Evolutionary conservation across 2,329 filamentous ascomycete species (phyloP), one percentile per base, ranked within the genome.

Genomic region (Epichloe gansuensis): DNA sequence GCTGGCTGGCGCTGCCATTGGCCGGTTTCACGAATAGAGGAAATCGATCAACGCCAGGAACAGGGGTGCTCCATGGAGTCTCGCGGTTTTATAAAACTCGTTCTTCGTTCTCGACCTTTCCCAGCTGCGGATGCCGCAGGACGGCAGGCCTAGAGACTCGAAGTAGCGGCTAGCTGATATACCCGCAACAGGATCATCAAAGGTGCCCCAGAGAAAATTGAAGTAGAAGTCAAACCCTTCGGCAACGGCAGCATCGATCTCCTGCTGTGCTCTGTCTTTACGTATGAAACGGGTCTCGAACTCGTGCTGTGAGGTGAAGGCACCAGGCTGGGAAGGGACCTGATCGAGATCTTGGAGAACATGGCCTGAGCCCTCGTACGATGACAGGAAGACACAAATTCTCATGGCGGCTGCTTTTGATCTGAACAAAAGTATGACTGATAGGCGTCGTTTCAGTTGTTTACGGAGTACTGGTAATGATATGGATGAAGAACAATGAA

Each of bases 151-250:
- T 2, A 44, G 28, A 25, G 48, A 50, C 25, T 50, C 48, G 3
- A 50, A 21, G n/a, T 50, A 50, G 13, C 41, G 28, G 48, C 11
- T 44, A 4, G 39, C 48, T 4, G 13, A 5, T 3, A 25, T 4
- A 4, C 48, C 48, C 2, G 48, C 48, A 17, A 50, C 28, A 3
- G n/a, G n/a, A 31, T 50, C 48, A 17, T 50, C 41, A 6, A 8
- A 41, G 11, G 31, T 23, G 12, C 48, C 41, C 48, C 48, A 50
- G 35, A 50, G 39, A 11, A 50, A 38, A 31, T 45, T 50, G n/a
- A 44, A 37, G 41, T 50, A 50, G 28, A 50, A 44, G 42, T 51
- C 49, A 8, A 46, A 51, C 9, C 42, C 42, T 35, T 51, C 42
- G 35, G 49, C 42, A 15, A 45, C 42, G 3, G 49, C 49, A 3